Conservation (phyloP, 2,329 filamentous ascomycete genomes). For the Periconia sp. region DNA sequence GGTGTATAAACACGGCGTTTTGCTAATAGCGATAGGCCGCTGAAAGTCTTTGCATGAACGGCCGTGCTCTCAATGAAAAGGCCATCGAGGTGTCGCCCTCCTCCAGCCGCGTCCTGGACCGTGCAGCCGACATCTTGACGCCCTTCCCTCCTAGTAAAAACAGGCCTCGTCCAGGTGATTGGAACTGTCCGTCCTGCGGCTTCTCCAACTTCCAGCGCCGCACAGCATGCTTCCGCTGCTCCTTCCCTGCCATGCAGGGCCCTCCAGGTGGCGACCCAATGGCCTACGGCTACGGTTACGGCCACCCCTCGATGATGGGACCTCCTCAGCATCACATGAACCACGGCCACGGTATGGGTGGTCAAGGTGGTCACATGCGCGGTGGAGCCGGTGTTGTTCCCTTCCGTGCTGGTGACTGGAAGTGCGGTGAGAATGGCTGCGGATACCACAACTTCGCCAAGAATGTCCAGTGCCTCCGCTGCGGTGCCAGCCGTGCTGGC, state of each 20-base stretch:
- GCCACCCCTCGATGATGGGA: slow-evolving; percentile 67
- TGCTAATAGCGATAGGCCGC: slow-evolving; percentile 70
- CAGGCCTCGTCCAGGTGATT: slow-evolving; percentile 93
- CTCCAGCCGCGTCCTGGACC: slow-evolving; percentile 93
- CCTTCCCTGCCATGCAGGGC: slow-evolving; percentile 91
- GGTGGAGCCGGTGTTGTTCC: slow-evolving; percentile 89
- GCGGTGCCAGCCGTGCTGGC: slow-evolving; percentile 90
- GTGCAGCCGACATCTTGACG: slow-evolving; percentile 92
- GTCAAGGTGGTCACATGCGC: slow-evolving; percentile 59
- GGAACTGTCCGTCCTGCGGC: slow-evolving; percentile 97
- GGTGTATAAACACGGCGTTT: not conserved
- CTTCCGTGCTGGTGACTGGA: slow-evolving; percentile 98
- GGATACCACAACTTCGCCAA: slow-evolving; percentile 99
- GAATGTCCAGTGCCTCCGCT: slow-evolving; percentile 96
- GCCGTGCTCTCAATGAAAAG: slow-evolving; percentile 96
- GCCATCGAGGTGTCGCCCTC: slow-evolving; percentile 98
- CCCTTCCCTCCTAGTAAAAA: slow-evolving; percentile 99
- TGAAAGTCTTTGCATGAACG: slow-evolving; percentile 98
- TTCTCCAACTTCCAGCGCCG: slow-evolving; percentile 99
- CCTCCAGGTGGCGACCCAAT: slow-evolving; percentile 73
- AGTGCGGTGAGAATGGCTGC: slow-evolving; percentile 96
- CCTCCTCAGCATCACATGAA: slow-evolving; percentile 72
- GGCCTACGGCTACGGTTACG: slow-evolving; percentile 62
- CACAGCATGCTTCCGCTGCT: slow-evolving; percentile 98
- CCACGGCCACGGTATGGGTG: slow-evolving; percentile 54